A percentile compares a stretch with the other conserved stretches of the same genome.
Conservation (phyloP, 1,284 basidiomycete species). For the Chiua sp. region DNA sequence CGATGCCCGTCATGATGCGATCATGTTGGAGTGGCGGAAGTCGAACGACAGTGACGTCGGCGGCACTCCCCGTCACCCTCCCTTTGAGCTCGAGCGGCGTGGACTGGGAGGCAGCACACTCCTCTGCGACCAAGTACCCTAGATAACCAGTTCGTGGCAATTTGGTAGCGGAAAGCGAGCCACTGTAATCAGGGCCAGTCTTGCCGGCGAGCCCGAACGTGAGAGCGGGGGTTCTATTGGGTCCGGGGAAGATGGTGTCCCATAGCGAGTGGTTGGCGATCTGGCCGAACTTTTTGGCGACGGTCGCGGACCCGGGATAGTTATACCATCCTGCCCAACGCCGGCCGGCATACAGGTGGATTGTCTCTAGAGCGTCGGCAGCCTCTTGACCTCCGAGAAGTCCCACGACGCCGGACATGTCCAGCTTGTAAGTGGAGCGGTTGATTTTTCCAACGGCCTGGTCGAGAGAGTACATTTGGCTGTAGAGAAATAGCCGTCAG, state of each 20-base stretch:
- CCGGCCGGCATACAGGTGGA: constrained; percentile 34
- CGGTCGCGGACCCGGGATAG: constrained; percentile 33
- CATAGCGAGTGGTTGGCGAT: constrained; percentile 33
- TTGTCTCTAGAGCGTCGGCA: constrained; percentile 34
- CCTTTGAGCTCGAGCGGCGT: constrained; percentile 15
- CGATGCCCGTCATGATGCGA: background rate
- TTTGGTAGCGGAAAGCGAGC: constrained; percentile 31
- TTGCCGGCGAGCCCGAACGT: constrained; percentile 33
- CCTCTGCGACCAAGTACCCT: constrained; percentile 22
- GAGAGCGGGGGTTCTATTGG: constrained; percentile 24
- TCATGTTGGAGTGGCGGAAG: constrained; percentile 13
- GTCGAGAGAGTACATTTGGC: constrained; percentile 20
- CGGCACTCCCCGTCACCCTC: constrained; percentile 22
- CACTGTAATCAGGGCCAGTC: constrained; percentile 29
- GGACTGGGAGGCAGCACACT: background rate
- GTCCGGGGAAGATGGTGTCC: constrained; percentile 37
- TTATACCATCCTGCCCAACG: constrained; percentile 42
- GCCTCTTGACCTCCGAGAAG: constrained; percentile 38
- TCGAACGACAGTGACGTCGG: constrained; percentile 21
- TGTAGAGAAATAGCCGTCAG: background rate
- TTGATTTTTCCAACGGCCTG: constrained; percentile 20
- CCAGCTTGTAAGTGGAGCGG: constrained; percentile 23
- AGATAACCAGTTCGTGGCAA: constrained; percentile 25
- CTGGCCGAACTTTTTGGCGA: constrained; percentile 35
- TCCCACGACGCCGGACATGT: constrained; percentile 32